Evolutionary conservation across 805 yeast species (phyloP).

Genomic region (Myxozyma neglecta): DNA sequence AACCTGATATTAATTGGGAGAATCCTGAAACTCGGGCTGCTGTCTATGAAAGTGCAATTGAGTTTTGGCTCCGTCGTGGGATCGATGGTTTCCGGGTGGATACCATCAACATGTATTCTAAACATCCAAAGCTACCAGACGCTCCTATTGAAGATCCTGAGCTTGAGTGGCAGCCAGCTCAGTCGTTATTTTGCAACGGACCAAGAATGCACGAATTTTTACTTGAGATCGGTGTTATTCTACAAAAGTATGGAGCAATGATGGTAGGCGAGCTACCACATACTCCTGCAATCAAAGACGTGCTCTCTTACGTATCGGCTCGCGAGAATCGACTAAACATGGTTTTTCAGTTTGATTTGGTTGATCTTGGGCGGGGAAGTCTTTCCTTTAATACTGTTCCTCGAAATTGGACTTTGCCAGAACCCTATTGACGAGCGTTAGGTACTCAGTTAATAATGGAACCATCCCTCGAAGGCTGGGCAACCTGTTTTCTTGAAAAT

Average conservation of each 20-base stretch:
- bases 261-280: slow-evolving; percentile 60
- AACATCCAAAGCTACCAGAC: slow-evolving; percentile 49
- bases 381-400: not conserved
- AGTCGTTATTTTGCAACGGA: slow-evolving; percentile 45
- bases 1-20: slow-evolving; percentile 67
- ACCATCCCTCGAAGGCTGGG: slow-evolving; percentile 51
- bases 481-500: slow-evolving; percentile 55
- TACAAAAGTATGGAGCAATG: slow-evolving; percentile 50
- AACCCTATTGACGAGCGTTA: slow-evolving; percentile 7
- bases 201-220: slow-evolving; percentile 61
- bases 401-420: not conserved
- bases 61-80: slow-evolving; percentile 57
- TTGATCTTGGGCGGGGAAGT: slow-evolving; percentile 19
- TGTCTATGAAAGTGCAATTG: slow-evolving; percentile 46
- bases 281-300: slow-evolving; percentile 38
- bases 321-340: slow-evolving; percentile 42
- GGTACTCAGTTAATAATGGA: slow-evolving; percentile 41
- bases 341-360: slow-evolving; percentile 43
- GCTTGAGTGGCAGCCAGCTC: slow-evolving; percentile 46
- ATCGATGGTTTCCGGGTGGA: slow-evolving; percentile 62
- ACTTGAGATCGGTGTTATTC: slow-evolving; percentile 51
- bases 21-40: slow-evolving; percentile 45
- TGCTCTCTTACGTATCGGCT: slow-evolving; percentile 31
- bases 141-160: slow-evolving; percentile 51
- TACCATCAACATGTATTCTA: slow-evolving; percentile 55